Base-by-base conservation (phyloP, 345 rosid genomes). In the Lenwebbia sp. region DNA sequence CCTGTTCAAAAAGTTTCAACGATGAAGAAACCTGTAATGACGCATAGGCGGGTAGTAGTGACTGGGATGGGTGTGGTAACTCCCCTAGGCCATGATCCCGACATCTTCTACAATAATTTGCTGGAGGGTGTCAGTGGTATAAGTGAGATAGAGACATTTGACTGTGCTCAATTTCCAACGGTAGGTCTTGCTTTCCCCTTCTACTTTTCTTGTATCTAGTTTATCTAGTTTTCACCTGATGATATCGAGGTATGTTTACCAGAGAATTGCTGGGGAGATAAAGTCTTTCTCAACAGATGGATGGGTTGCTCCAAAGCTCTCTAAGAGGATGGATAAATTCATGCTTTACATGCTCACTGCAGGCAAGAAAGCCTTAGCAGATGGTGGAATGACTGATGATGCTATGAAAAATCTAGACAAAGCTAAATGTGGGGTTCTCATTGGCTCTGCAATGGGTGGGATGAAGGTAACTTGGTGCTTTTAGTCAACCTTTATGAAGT, bases 261-360 rank as follows among this genome's bases (percentile, higher is more conserved):
- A 89, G 95, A 93, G 91, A 88, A 93, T 93, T 88, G 95, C 95
- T 51, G 95, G 93, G 85, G 93, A 92, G 88, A 91, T 92, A 88
- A 93, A 93, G 89, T 89, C 92, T 83, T 88, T 92, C 85, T 90
- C 92, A 25, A 88, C 90, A 51, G 95, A 92, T 78, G 93, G 93
- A 84, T 91, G 89, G 92, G 88, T 93, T 81, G 84, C 92, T 83
- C 93, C 94, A 41, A 93, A 93, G 70, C 86, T 91, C 55, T 88
- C 93, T 3, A 93, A 89, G 90, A 91, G 95, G 86, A 90, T 90
- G 92, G 94, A 93, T 78, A 92, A 90, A 74, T 92, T 89, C 91
- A 89, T 93, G 94, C 91, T 92, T 85, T 93, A 92, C 87, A 88
- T 90, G 90, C 90, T 93, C 54, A 91, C 89, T 76, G 94, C 94